Percentiles rank a stretch among this genome's conserved stretches.
Conservation (phyloP, 2,329 filamentous ascomycete genomes). For the Emergomyces orientalis region DNA sequence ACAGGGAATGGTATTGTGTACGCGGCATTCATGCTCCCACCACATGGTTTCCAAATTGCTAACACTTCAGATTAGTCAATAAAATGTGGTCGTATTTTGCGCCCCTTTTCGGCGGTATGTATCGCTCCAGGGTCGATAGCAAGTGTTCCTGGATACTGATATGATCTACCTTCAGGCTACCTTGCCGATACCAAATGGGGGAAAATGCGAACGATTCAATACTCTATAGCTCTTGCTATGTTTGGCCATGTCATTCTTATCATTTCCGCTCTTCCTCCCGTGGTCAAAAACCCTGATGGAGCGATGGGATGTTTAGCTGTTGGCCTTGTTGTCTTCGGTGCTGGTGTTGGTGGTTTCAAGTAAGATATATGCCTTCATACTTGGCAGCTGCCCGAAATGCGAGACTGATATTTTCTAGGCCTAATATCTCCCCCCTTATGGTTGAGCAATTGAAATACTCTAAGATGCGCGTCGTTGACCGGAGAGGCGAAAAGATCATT, state of each 20-base stretch:
- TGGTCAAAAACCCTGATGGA: conserved; percentile 49
- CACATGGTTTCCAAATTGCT: background rate
- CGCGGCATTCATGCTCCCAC: conserved; percentile 12
- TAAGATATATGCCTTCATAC: conserved; percentile 18
- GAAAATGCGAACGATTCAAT: conserved; percentile 60
- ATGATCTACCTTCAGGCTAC: conserved; percentile 25
- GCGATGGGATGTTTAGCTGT: conserved; percentile 56
- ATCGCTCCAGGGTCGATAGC: background rate
- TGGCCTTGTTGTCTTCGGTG: conserved; percentile 58
- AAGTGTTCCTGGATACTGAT: background rate
- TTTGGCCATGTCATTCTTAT: conserved; percentile 60
- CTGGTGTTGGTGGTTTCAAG: conserved; percentile 73
- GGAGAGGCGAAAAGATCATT: conserved; percentile 22
- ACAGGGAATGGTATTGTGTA: conserved; percentile 40
- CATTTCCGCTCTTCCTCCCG: conserved; percentile 52
- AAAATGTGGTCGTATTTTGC: conserved; percentile 54
- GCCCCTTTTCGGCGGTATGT: conserved; percentile 43
- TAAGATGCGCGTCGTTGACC: conserved; percentile 47
- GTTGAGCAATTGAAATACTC: conserved; percentile 59
- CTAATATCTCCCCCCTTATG: conserved; percentile 63
- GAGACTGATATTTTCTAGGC: conserved; percentile 22
- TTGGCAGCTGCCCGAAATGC: background rate
- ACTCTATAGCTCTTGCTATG: conserved; percentile 55
- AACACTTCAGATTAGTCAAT: conserved; percentile 35
- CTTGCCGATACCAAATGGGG: conserved; percentile 61